Percentiles rank a stretch among this genome's conserved stretches.
phyloP scores from a whole-genome alignment of 441 rosid genomes.

The Lagerstroemia fauriei region DNA sequence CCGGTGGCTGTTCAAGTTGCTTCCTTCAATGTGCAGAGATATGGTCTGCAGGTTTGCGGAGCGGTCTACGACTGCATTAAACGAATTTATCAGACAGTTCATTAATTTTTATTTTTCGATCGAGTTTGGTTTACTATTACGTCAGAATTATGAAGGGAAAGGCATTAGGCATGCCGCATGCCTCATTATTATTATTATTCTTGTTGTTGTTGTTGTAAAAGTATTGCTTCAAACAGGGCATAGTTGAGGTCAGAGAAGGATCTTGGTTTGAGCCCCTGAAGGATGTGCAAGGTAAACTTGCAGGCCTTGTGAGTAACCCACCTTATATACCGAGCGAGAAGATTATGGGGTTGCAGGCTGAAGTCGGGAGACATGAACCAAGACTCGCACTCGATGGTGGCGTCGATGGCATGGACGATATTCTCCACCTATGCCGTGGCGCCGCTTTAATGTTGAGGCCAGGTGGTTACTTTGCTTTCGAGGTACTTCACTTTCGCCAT shows the following conservation, averaged over 20 bases:
- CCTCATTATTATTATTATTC: no score
- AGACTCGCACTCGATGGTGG: slow-evolving; percentile 89
- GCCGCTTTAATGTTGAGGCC: slow-evolving; percentile 66
- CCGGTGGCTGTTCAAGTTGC: slow-evolving; percentile 62
- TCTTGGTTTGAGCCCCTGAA: slow-evolving; percentile 82
- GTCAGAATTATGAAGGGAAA: neutral
- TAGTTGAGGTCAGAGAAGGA: slow-evolving; percentile 64
- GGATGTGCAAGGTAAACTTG: slow-evolving; percentile 60
- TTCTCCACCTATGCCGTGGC: slow-evolving; percentile 63
- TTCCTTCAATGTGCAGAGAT: slow-evolving; percentile 61
- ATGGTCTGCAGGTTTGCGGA: slow-evolving; percentile 58
- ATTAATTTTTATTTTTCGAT: neutral
- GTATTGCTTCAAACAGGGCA: slow-evolving; percentile 40
- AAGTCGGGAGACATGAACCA: slow-evolving; percentile 88
- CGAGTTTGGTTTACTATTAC: neutral
- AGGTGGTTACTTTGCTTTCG: slow-evolving; percentile 79
- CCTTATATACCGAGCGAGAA: slow-evolving; percentile 81
- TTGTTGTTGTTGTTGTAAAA: neutral
- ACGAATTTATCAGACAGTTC: neutral
- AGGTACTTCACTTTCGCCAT: slow-evolving; percentile 41
- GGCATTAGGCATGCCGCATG: neutral
- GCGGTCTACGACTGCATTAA: neutral
- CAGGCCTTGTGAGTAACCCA: slow-evolving; percentile 82
- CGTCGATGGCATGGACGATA: slow-evolving; percentile 60
- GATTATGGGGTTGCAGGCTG: slow-evolving; percentile 71